A percentile compares a stretch with the other conserved stretches of the same genome.
phyloP scores from a whole-genome alignment of 1,139 yeast species.

The Neolecta irregularis region DNA sequence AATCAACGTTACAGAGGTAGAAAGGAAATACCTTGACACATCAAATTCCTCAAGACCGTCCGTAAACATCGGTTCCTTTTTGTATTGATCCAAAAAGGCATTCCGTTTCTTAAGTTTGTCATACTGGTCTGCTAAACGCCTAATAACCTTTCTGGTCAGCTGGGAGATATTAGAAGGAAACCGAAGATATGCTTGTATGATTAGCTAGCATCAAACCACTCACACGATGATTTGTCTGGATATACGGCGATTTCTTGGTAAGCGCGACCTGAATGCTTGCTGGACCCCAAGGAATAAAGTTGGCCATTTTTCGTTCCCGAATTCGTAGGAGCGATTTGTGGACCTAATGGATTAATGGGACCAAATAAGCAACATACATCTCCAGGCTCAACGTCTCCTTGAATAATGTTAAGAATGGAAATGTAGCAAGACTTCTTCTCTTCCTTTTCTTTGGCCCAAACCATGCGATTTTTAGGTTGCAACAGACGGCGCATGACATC shows the following conservation, averaged over 20 bases:
- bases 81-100: slow-evolving; percentile 74
- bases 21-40: slow-evolving; percentile 72
- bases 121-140: slow-evolving; percentile 56
- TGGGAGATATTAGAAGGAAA: slow-evolving; percentile 2
- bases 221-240: slow-evolving; percentile 20
- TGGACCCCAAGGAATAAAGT: slow-evolving; percentile 79
- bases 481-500: slow-evolving; percentile 73
- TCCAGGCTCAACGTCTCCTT: slow-evolving; percentile 54
- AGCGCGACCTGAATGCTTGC: slow-evolving; percentile 65
- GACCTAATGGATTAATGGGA: slow-evolving; percentile 19
- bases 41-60: slow-evolving; percentile 59
- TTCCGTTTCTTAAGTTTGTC: slow-evolving; percentile 64
- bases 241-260: slow-evolving; percentile 58
- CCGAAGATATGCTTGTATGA: slow-evolving; percentile 18
- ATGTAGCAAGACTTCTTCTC: slow-evolving; percentile 37
- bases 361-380: slow-evolving; percentile 28
- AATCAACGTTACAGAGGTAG: not conserved
- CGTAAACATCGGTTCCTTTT: slow-evolving; percentile 38
- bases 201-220: slow-evolving; percentile 20
- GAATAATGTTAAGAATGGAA: slow-evolving; percentile 58
- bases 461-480: slow-evolving; percentile 68
- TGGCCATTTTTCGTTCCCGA: slow-evolving; percentile 46
- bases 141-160: slow-evolving; percentile 25
- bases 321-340: slow-evolving; percentile 67
- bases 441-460: slow-evolving; percentile 32